phyloP scores from a whole-genome alignment of 2,329 filamentous ascomycete species.

The Scedosporium aurantiacum region DNA sequence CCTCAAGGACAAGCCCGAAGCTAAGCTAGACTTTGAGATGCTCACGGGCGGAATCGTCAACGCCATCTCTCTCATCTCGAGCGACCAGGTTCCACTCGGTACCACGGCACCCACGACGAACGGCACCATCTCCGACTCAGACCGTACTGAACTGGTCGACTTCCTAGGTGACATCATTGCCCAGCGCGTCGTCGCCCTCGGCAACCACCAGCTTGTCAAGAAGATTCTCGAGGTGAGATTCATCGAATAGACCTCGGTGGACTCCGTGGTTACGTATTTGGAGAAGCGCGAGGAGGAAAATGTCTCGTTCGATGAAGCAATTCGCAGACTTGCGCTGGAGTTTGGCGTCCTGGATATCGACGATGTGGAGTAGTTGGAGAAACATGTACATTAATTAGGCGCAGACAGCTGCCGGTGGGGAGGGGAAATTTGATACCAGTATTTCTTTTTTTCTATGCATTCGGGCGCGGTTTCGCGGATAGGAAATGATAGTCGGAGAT shows the following conservation, averaged over 20 bases:
- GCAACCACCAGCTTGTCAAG: constrained; percentile 35
- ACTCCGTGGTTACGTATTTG: background rate
- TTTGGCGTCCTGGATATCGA: background rate
- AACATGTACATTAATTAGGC: too few species aligned
- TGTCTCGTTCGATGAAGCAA: constrained; percentile 6
- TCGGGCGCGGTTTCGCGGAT: too few species aligned
- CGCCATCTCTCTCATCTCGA: constrained; percentile 36
- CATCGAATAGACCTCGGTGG: constrained; percentile 21
- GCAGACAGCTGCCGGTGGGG: background rate
- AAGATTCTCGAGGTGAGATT: constrained; percentile 44
- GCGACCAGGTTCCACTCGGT: constrained; percentile 19
- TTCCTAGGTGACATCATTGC: constrained; percentile 46
- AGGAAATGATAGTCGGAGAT: too few species aligned
- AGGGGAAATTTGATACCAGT: too few species aligned
- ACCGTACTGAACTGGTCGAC: constrained; percentile 36
- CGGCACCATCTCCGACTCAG: constrained; percentile 20
- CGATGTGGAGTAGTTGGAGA: too few species aligned
- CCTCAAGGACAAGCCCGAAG: constrained; percentile 38
- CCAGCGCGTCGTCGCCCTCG: constrained; percentile 32
- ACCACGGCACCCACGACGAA: background rate
- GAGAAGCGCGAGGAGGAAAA: constrained; percentile 8
- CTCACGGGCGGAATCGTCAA: constrained; percentile 45
- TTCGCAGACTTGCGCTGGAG: background rate
- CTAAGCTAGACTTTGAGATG: constrained; percentile 41
- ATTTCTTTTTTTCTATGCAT: too few species aligned